Conservation (phyloP, 1,284 basidiomycete genomes). For the Meripilus lineatus region DNA sequence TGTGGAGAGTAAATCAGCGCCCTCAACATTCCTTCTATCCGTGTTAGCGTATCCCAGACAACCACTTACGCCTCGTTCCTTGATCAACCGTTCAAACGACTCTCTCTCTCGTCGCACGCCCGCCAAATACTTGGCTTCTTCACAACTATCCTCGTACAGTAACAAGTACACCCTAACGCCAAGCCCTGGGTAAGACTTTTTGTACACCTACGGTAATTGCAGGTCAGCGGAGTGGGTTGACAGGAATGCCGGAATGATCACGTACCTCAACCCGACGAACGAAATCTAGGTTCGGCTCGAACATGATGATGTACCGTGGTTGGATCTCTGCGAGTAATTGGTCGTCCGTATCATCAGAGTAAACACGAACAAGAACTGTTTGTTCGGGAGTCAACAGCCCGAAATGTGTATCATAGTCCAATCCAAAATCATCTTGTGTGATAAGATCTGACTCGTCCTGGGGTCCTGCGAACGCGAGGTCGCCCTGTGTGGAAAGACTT, state of each 20-base stretch:
- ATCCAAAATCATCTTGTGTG: slow-evolving; percentile 45
- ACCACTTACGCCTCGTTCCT: slow-evolving; percentile 78
- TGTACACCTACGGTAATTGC: slow-evolving; percentile 60
- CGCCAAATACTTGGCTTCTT: slow-evolving; percentile 94
- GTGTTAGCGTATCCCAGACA: neutral
- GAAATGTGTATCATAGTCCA: slow-evolving; percentile 75
- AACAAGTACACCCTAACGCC: slow-evolving; percentile 94
- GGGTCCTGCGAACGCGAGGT: neutral
- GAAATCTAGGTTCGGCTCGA: slow-evolving; percentile 92
- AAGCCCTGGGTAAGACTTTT: slow-evolving; percentile 74
- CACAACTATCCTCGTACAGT: slow-evolving; percentile 88
- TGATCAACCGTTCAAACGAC: slow-evolving; percentile 90
- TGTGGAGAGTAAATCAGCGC: slow-evolving; percentile 4
- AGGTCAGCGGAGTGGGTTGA: slow-evolving; percentile 1
- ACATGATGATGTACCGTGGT: slow-evolving; percentile 93
- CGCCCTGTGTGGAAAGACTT: neutral
- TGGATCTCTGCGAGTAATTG: slow-evolving; percentile 82
- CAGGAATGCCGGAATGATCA: neutral
- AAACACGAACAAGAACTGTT: slow-evolving; percentile 83
- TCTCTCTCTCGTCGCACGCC: slow-evolving; percentile 90
- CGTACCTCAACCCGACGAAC: slow-evolving; percentile 90
- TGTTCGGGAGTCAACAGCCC: slow-evolving; percentile 80
- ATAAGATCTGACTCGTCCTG: slow-evolving; percentile 1
- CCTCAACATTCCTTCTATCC: neutral
- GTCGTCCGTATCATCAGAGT: slow-evolving; percentile 92